These are phyloP conservation scores for Sphagnum tenellum DNA, from an alignment of 225 moss, liverwort and hornwort genomes.

Conservation along the genomic window DNA sequence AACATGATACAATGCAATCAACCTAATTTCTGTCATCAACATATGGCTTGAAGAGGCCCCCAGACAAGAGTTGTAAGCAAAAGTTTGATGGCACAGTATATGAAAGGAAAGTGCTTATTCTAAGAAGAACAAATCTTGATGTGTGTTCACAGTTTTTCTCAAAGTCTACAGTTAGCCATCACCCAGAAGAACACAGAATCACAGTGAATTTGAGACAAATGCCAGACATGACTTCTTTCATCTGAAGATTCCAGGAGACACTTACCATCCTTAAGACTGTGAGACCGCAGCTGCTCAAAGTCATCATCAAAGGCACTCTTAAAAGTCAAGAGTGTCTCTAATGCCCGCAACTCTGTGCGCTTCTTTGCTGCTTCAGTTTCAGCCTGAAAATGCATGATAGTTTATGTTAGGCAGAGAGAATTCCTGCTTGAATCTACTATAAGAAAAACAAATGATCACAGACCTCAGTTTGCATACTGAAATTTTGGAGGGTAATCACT, in stretches of 20 bases:
- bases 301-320: slow-evolving; percentile 41
- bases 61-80: no score
- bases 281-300: slow-evolving; percentile 37
- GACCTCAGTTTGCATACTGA: no score
- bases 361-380: slow-evolving; percentile 36
- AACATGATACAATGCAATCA: slow-evolving; percentile 8
- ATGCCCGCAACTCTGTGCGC: slow-evolving; percentile 27
- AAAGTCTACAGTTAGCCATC: neutral
- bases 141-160: neutral
- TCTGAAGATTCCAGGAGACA: slow-evolving; percentile 3
- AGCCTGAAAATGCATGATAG: slow-evolving; percentile 11
- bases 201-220: neutral
- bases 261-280: slow-evolving; percentile 37
- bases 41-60: no score
- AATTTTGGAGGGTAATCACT: no score
- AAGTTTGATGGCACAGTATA: no score
- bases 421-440: no score
- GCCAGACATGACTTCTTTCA: neutral
- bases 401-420: no score
- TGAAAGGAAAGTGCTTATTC: neutral
- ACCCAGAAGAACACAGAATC: neutral
- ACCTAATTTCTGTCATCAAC: neutral
- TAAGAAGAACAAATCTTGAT: neutral
- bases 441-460: no score
- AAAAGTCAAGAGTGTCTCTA: slow-evolving; percentile 36